Conservation (phyloP, 441 rosid genomes). For the Mallotus repandus region DNA sequence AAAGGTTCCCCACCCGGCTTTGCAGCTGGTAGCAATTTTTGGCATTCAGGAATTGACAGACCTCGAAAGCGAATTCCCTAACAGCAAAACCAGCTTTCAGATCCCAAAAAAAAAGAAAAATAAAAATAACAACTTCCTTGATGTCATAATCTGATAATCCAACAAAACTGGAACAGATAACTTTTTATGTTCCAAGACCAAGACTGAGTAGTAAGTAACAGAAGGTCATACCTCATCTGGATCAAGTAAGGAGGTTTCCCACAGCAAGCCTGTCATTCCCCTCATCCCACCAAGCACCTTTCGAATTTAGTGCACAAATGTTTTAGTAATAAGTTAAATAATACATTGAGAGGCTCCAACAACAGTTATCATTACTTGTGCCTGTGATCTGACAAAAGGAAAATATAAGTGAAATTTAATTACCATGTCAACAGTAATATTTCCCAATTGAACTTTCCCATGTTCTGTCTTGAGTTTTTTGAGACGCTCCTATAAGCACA, state of each 20-base stretch:
- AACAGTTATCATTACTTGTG: too few species aligned
- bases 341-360: too few species aligned
- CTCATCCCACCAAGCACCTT: slow-evolving; percentile 99
- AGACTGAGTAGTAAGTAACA: background rate
- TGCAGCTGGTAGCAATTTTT: slow-evolving; percentile 83
- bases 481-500: too few species aligned
- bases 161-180: background rate
- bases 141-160: background rate
- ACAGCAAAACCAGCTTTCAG: slow-evolving; percentile 14
- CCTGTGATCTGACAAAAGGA: too few species aligned
- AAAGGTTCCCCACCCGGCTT: slow-evolving; percentile 89
- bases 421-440: too few species aligned
- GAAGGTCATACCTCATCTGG: slow-evolving; percentile 70
- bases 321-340: too few species aligned
- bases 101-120: background rate
- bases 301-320: background rate
- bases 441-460: too few species aligned
- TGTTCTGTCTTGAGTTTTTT: too few species aligned
- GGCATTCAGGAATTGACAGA: slow-evolving; percentile 95
- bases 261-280: slow-evolving; percentile 96
- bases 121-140: background rate
- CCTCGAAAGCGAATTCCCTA: slow-evolving; percentile 97
- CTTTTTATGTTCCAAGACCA: background rate
- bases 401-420: too few species aligned
- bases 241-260: slow-evolving; percentile 98